Evolutionary conservation across 306 rosid genomes (phyloP), one percentile per base, ranked within the genome.

Genomic region (Mimosa bimucronata): DNA sequence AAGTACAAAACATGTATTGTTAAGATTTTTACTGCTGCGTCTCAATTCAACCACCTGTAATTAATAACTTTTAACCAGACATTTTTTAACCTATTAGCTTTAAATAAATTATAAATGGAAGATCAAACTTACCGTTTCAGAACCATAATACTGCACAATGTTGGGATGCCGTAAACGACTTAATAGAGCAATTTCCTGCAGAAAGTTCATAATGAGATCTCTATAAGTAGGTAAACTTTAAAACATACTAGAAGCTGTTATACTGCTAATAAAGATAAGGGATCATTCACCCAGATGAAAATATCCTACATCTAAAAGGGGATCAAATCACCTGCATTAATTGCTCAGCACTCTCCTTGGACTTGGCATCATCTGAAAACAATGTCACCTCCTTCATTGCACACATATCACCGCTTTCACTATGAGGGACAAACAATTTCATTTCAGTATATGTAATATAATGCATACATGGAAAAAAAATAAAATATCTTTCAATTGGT

Each of bases 311-410:
- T 48, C 53, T 73, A 61, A 12, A 66, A 72, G 61, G 79, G 12
- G 10, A 67, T 48, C 64, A 76, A 53, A 67, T 81, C 84, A 93
- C 99, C 98, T 96, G 98, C 88, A 74, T 91, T 81, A 96, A 88
- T 85, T 96, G 99, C 89, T 91, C 91, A 14, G 98, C 92, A 83
- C 98, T 89, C 91, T 96, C 98, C 90, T 81, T 89, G 8, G 97
- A 96, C 89, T 96, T 96, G 69, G 97, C 97, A 86, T 96, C 99
- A 77, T 93, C 99, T 58, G 99, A 88, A 91, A 96, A 93, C 86
- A 96, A 79, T 41, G 98, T 96, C 41, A 96, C 99, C 88, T 96
- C 99, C 90, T 96, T 96, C 97, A 96, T 89, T 86, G 99, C 99
- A 83, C 99, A 96, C 98, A 96, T 93, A 84, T 96, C 99, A 57